A percentile compares a stretch with the other conserved stretches of the same genome.
These are phyloP conservation scores for Pyrrhoderma lamaoense DNA, from an alignment of 1,284 basidiomycete species.

Conservation along the genomic window DNA sequence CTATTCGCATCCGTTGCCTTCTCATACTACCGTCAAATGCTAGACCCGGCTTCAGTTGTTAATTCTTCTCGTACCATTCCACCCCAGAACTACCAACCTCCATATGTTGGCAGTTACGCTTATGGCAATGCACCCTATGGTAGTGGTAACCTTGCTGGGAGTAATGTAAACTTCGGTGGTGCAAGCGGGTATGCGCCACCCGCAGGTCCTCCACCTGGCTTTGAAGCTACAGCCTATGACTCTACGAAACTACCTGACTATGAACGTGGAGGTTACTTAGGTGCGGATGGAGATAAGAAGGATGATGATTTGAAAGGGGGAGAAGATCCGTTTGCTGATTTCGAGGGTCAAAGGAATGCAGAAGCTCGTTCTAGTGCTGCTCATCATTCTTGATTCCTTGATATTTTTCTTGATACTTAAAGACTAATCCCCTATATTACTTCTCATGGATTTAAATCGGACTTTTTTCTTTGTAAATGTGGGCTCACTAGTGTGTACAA, in stretches of 20 bases:
- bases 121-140: constrained; percentile 20
- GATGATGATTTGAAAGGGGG: constrained; percentile 13
- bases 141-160: constrained; percentile 12
- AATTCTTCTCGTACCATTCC: constrained; percentile 28
- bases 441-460: too few relatives aligned
- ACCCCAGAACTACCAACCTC: constrained; percentile 35
- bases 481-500: too few relatives aligned
- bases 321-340: constrained; percentile 14
- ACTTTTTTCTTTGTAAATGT: too few relatives aligned
- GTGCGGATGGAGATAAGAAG: constrained; percentile 8
- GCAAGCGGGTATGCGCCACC: constrained; percentile 32
- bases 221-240: constrained; percentile 17
- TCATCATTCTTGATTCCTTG: too few relatives aligned
- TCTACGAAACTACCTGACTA: constrained; percentile 15
- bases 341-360: not conserved
- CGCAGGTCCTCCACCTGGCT: constrained; percentile 37
- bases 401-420: too few relatives aligned
- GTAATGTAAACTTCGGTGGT: constrained; percentile 5
- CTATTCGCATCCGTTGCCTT: constrained; percentile 58
- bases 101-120: constrained; percentile 27
- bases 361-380: not conserved
- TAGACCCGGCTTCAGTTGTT: constrained; percentile 48
- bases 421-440: too few relatives aligned
- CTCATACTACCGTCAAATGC: constrained; percentile 62
- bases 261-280: constrained; percentile 13